A percentile compares a stretch with the other conserved stretches of the same genome.
phyloP scores from a whole-genome alignment of 768 basidiomycete genomes.

The Phylloporus sp. region DNA sequence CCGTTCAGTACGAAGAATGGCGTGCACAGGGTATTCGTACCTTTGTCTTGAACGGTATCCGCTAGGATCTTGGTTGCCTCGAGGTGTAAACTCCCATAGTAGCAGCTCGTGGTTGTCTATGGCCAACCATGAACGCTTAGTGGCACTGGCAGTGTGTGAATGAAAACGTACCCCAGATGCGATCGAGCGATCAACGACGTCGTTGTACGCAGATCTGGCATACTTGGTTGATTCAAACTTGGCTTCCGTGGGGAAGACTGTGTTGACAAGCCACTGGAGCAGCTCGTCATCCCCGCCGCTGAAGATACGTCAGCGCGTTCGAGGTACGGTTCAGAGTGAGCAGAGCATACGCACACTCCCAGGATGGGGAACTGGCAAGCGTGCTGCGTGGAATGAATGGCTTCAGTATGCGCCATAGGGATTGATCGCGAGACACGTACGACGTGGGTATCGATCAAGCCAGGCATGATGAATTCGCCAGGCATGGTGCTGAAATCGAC shows the following conservation, averaged over 20 bases:
- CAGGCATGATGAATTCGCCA: conserved; percentile 74
- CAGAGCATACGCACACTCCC: conserved; percentile 21
- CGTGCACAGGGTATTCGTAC: conserved; percentile 23
- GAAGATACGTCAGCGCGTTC: conserved; percentile 4
- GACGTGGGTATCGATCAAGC: conserved; percentile 87
- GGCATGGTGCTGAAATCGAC: conserved; percentile 32
- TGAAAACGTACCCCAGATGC: conserved; percentile 59
- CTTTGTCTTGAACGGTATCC: conserved; percentile 55
- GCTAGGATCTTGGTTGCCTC: conserved; percentile 76
- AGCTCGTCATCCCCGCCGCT: conserved; percentile 82
- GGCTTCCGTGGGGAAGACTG: conserved; percentile 84
- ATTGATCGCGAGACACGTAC: conserved; percentile 44
- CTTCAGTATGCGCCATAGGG: background rate
- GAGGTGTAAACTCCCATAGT: conserved; percentile 78
- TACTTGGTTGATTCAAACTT: conserved; percentile 64
- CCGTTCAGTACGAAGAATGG: conserved; percentile 2
- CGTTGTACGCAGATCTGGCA: conserved; percentile 59
- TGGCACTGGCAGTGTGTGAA: background rate
- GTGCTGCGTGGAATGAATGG: conserved; percentile 12
- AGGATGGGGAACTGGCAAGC: conserved; percentile 38
- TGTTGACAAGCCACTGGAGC: conserved; percentile 74
- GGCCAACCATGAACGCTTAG: conserved; percentile 4
- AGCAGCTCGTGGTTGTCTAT: conserved; percentile 86
- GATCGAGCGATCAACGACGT: conserved; percentile 64
- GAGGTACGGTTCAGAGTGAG: background rate